A percentile compares a stretch with the other conserved stretches of the same genome.
Evolutionary conservation across 2,329 filamentous ascomycete genomes (phyloP).

Genomic region (Aplosporella prunicola): DNA sequence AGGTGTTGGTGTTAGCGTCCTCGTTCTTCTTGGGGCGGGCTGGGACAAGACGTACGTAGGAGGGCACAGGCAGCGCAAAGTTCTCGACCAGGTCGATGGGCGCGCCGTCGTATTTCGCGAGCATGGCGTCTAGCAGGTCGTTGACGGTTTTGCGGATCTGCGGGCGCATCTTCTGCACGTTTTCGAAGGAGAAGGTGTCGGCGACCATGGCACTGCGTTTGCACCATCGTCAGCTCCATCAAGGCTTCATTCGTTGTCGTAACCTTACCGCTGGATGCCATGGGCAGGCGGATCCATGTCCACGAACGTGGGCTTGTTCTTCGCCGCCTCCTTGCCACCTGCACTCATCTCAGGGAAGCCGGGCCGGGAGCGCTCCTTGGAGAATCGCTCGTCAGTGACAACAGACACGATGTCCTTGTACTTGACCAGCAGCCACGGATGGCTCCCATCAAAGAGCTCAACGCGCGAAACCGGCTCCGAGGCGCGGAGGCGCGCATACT

Average conservation of each 20-base stretch:
- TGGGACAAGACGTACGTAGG: constrained; percentile 36
- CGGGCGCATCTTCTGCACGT: constrained; percentile 33
- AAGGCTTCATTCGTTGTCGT: not conserved
- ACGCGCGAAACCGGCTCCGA: constrained; percentile 37
- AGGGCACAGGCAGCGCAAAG: constrained; percentile 41
- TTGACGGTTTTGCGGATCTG: constrained; percentile 40
- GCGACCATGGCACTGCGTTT: constrained; percentile 37
- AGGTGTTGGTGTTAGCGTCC: constrained; percentile 14
- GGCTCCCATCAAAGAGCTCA: constrained; percentile 38
- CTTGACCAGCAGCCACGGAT: constrained; percentile 41
- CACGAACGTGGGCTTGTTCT: constrained; percentile 42
- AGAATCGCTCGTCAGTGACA: constrained; percentile 37
- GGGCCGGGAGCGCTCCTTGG: constrained; percentile 30
- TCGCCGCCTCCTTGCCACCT: constrained; percentile 40
- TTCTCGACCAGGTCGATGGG: constrained; percentile 40
- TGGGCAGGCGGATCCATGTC: constrained; percentile 44
- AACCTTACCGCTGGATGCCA: constrained; percentile 33
- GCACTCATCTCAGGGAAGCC: constrained; percentile 41
- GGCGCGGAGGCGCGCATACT: constrained; percentile 37
- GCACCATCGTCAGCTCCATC: not conserved
- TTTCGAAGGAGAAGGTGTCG: constrained; percentile 32
- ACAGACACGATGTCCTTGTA: constrained; percentile 39
- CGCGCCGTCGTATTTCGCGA: constrained; percentile 26
- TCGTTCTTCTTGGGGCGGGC: too few species aligned
- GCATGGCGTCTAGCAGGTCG: constrained; percentile 33